phyloP scores from a whole-genome alignment of 1,284 basidiomycete species.

The Malassezia vespertilionis region DNA sequence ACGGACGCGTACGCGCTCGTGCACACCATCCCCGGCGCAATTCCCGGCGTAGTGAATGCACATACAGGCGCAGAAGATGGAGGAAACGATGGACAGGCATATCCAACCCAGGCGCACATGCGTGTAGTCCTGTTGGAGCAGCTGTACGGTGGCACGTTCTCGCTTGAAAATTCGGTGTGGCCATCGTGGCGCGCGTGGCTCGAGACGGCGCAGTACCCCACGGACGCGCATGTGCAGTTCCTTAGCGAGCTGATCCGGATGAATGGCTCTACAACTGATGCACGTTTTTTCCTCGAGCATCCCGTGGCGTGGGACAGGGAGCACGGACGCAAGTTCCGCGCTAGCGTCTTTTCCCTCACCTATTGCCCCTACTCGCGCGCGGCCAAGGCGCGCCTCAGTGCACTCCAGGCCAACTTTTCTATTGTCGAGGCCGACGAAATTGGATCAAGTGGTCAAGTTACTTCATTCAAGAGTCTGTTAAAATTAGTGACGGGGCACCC shows the following conservation, averaged over 20 bases:
- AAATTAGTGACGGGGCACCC: slow-evolving; percentile 11
- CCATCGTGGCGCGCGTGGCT: slow-evolving; percentile 7
- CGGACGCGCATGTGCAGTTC: slow-evolving; percentile 12
- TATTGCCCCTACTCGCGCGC: slow-evolving; percentile 20
- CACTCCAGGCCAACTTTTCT: slow-evolving; percentile 11
- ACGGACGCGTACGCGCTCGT: slow-evolving; percentile 1
- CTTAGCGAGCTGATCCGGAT: slow-evolving; percentile 10
- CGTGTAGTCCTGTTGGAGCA: slow-evolving; percentile 7
- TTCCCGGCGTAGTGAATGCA: neutral
- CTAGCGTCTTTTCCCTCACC: slow-evolving; percentile 21
- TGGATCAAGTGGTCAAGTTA: no score
- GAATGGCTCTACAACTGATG: neutral
- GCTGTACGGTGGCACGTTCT: slow-evolving; percentile 1
- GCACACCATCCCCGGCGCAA: slow-evolving; percentile 9
- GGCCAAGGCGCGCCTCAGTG: slow-evolving; percentile 16
- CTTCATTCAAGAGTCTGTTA: no score
- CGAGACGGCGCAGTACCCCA: neutral
- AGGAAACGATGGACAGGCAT: slow-evolving; percentile 7
- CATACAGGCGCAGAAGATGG: neutral
- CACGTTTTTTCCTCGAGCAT: slow-evolving; percentile 7
- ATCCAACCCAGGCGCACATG: slow-evolving; percentile 7
- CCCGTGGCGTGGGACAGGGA: slow-evolving; percentile 11
- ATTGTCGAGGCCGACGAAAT: no score
- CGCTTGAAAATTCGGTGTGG: slow-evolving; percentile 4
- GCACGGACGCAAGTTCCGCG: slow-evolving; percentile 7